Evolutionary conservation across 2,329 filamentous ascomycete genomes (phyloP).

Genomic region (Aspergillus quadricinctus): DNA sequence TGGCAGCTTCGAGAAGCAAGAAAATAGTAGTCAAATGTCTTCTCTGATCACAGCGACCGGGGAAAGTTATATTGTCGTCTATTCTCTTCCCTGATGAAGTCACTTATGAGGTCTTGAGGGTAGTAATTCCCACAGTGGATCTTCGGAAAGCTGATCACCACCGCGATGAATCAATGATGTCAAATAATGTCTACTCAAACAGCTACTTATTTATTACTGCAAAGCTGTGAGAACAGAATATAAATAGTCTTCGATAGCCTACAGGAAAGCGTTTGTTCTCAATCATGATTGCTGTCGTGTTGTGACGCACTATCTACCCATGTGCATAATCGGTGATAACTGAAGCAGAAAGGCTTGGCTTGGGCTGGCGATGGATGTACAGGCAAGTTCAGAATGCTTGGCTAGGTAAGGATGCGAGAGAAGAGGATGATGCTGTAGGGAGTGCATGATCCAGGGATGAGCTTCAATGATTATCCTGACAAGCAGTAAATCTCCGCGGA

Average conservation of each 20-base stretch:
- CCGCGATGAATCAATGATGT: slow-evolving; percentile 3
- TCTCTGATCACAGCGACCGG: neutral
- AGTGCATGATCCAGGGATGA: neutral
- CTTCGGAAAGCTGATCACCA: slow-evolving; percentile 4
- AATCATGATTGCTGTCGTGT: neutral
- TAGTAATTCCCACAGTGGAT: slow-evolving; percentile 1
- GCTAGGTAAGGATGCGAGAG: slow-evolving; percentile 14
- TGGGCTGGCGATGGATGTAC: slow-evolving; percentile 3
- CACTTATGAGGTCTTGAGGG: slow-evolving; percentile 1
- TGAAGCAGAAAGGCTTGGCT: slow-evolving; percentile 8
- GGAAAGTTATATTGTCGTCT: neutral
- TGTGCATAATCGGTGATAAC: slow-evolving; percentile 5
- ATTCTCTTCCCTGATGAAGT: slow-evolving; percentile 6
- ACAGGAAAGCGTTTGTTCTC: neutral
- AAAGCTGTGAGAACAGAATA: neutral
- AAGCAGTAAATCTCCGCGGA: neutral
- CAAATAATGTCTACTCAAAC: slow-evolving; percentile 1
- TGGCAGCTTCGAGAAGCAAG: neutral
- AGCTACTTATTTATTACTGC: neutral
- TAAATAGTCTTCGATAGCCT: neutral
- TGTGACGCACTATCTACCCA: neutral
- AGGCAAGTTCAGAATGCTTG: slow-evolving; percentile 16
- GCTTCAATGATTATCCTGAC: neutral
- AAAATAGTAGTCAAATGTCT: neutral
- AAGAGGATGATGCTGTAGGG: neutral